phyloP scores from a whole-genome alignment of 352 stramenopile species.

The Pythium aphanidermatum region DNA sequence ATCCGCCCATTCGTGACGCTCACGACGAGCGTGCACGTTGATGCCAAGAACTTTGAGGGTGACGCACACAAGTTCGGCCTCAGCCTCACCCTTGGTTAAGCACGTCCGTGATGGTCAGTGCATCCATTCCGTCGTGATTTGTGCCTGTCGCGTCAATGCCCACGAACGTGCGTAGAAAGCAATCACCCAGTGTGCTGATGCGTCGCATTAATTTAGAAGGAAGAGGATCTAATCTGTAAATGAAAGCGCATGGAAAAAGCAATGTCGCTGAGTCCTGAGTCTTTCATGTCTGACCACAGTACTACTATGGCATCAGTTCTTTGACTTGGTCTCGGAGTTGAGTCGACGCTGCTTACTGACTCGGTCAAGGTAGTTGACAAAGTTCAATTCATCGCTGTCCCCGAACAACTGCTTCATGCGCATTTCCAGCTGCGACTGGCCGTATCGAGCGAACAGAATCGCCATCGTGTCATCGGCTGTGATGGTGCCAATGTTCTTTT shows the following conservation, averaged over 20 bases:
- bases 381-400: slow-evolving; percentile 75
- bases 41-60: slow-evolving; percentile 84
- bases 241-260: slow-evolving; percentile 15
- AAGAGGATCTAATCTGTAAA: slow-evolving; percentile 19
- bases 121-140: too few relatives aligned
- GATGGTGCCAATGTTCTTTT: slow-evolving; percentile 92
- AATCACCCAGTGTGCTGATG: too few relatives aligned
- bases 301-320: slow-evolving; percentile 24
- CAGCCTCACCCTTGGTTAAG: slow-evolving; percentile 71
- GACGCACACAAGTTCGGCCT: slow-evolving; percentile 84
- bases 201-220: too few relatives aligned
- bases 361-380: slow-evolving; percentile 75
- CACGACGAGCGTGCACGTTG: slow-evolving; percentile 72
- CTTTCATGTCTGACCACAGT: too few relatives aligned
- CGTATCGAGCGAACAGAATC: slow-evolving; percentile 94
- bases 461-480: slow-evolving; percentile 98
- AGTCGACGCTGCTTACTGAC: slow-evolving; percentile 66
- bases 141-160: too few relatives aligned
- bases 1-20: slow-evolving; percentile 66
- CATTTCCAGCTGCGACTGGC: slow-evolving; percentile 83
- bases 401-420: slow-evolving; percentile 91
- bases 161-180: too few relatives aligned
- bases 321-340: slow-evolving; percentile 47
- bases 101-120: too few relatives aligned
- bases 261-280: too few relatives aligned